Evolutionary conservation across 768 basidiomycete species (phyloP).

Genomic region (Glaciozyma antarctica): DNA sequence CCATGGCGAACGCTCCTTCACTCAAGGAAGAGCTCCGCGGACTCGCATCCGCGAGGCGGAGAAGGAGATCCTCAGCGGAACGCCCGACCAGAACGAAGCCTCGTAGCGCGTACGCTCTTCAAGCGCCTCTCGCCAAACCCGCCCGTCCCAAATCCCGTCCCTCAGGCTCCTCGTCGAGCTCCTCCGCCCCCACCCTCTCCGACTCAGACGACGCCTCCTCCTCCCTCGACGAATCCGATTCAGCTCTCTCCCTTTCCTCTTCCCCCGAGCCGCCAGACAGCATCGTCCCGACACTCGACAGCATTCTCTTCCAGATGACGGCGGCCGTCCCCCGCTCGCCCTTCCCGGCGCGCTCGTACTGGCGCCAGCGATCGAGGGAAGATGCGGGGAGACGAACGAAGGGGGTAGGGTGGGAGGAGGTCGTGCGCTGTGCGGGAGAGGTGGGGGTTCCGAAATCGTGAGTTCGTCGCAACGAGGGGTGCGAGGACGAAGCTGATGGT

Average conservation of each 20-base stretch:
- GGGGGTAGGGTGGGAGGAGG: background rate
- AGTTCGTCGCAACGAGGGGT: background rate
- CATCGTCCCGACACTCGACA: background rate
- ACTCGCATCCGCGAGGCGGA: background rate
- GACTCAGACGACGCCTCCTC: background rate
- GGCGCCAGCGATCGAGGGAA: background rate
- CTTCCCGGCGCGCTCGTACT: background rate
- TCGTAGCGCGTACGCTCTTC: background rate
- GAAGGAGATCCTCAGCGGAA: background rate
- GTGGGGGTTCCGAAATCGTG: background rate
- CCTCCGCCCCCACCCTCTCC: background rate
- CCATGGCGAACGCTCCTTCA: background rate
- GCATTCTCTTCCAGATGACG: background rate
- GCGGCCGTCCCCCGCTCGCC: background rate
- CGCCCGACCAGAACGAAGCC: background rate
- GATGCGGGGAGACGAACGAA: background rate
- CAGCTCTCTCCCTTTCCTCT: background rate
- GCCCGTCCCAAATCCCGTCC: no score
- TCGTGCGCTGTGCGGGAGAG: background rate
- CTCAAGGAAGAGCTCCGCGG: background rate
- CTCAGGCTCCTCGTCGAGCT: background rate
- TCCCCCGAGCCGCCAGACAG: background rate
- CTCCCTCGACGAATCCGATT: background rate
- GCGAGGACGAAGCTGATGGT: background rate
- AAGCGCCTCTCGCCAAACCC: background rate